Base-by-base conservation (phyloP, 345 rosid species). In the Eucalyptus regnans region DNA sequence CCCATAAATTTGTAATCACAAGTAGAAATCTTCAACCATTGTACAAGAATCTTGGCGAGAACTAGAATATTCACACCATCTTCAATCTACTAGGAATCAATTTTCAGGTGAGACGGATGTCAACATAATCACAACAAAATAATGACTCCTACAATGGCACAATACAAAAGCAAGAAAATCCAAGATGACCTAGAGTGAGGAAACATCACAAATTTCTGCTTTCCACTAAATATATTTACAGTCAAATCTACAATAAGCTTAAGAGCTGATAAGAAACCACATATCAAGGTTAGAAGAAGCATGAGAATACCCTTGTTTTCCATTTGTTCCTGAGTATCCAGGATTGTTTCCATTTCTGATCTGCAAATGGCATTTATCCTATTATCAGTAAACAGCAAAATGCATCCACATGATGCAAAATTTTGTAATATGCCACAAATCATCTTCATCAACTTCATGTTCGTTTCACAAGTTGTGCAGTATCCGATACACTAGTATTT, bases 251-350 rank as follows among this genome's bases (percentile, higher is more conserved):
- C 88, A 9, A 91, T 56, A 86, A 94, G 51, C 91, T 89, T 93
- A 86, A 90, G 14, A 51, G 91, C 90, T 20, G 93, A 92, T 27
- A 93, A 86, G 76, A 87, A 52, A n/a, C 91, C 93, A 84, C 92
- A 94, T 86, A 90, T 76, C 54, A 91, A 90, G 89, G 94, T 88
- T 84, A 92, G 87, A 64, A 91, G 87, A 80, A 93, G 92, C 83
- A 92, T 88, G 18, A 91, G 87, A 23, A 93, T 91, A 43, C 90
- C 91, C 93, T 94, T 93, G 62, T 93, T 91, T 89, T 94, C 95
- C 92, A 90, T 81, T 58, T 92, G 91, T 89, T 10, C 88, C 90
- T 93, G 94, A 88, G 88, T 91, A 52, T 89, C 93, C 84, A 37
- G 48, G 58, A 93, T 89, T 71, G 62, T 85, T 85, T 91, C 93